phyloP scores from a whole-genome alignment of 2,329 filamentous ascomycete species.

The Hirsutella rhossiliensis region DNA sequence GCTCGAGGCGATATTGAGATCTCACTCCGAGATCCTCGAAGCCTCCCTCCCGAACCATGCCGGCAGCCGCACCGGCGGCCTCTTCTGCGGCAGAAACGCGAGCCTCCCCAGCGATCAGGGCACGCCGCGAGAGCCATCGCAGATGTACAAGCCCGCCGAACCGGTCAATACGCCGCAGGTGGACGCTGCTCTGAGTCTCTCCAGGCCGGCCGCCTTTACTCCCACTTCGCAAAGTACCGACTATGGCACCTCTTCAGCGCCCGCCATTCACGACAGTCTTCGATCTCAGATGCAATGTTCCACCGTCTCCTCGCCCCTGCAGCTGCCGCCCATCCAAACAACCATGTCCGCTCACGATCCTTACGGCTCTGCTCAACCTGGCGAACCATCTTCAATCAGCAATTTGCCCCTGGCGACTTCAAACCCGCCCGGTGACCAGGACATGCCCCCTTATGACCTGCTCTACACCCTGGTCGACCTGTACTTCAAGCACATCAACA shows the following conservation, averaged over 20 bases:
- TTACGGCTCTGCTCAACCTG: constrained; percentile 29
- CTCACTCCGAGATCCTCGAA: constrained; percentile 56
- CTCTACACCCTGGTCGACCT: constrained; percentile 62
- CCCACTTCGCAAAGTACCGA: constrained; percentile 35
- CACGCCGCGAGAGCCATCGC: constrained; percentile 36
- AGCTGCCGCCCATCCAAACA: constrained; percentile 22
- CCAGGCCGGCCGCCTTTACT: constrained; percentile 42
- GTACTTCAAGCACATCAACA: constrained; percentile 71
- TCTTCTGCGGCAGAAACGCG: constrained; percentile 36
- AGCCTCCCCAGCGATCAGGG: constrained; percentile 43
- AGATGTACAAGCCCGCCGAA: constrained; percentile 38
- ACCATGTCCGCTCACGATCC: constrained; percentile 35
- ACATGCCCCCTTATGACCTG: constrained; percentile 63
- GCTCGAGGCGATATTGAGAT: constrained; percentile 52
- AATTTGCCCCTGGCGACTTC: constrained; percentile 28
- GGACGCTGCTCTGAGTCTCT: constrained; percentile 47
- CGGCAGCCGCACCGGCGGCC: constrained; percentile 23
- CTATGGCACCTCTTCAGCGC: constrained; percentile 34
- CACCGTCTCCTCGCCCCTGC: constrained; percentile 25
- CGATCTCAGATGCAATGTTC: constrained; percentile 29
- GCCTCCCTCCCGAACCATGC: constrained; percentile 32
- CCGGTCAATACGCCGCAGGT: constrained; percentile 39
- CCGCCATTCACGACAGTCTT: constrained; percentile 36
- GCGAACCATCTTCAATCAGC: constrained; percentile 40
- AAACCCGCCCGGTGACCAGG: constrained; percentile 36